Percentiles rank a stretch among this genome's conserved stretches.
phyloP scores from a whole-genome alignment of 306 rosid species.

The Adenanthera pavonina region DNA sequence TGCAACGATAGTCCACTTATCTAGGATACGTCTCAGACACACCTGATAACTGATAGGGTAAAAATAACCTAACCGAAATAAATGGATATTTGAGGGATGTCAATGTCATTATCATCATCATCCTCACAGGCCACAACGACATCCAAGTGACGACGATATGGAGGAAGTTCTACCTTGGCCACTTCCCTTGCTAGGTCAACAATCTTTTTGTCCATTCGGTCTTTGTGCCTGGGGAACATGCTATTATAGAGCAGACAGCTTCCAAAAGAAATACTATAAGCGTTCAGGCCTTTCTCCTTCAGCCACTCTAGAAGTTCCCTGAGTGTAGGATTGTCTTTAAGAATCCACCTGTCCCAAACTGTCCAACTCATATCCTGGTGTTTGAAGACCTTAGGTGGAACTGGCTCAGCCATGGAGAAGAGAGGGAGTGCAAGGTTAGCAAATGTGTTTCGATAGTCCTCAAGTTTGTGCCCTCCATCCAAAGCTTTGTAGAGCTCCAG shows the following conservation, averaged over 20 bases:
- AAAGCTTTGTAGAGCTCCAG: slow-evolving; percentile 89
- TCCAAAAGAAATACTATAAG: slow-evolving; percentile 87
- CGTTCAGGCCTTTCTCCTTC: slow-evolving; percentile 71
- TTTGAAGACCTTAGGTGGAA: slow-evolving; percentile 80
- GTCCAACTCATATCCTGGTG: slow-evolving; percentile 88
- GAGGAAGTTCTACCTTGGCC: slow-evolving; percentile 74
- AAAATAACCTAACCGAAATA: slow-evolving; percentile 73
- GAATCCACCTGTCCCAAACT: slow-evolving; percentile 96
- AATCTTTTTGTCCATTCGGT: slow-evolving; percentile 77
- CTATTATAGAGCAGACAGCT: slow-evolving; percentile 80
- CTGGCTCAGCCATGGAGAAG: slow-evolving; percentile 94
- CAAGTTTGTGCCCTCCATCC: slow-evolving; percentile 82
- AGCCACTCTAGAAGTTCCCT: slow-evolving; percentile 79
- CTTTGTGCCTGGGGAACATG: slow-evolving; percentile 76
- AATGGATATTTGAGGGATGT: slow-evolving; percentile 84
- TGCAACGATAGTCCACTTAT: slow-evolving; percentile 36
- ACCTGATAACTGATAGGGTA: slow-evolving; percentile 24
- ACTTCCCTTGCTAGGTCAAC: slow-evolving; percentile 85
- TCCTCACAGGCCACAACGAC: slow-evolving; percentile 97
- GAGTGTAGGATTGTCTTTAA: slow-evolving; percentile 77
- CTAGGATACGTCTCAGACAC: slow-evolving; percentile 37
- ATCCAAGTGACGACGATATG: slow-evolving; percentile 78
- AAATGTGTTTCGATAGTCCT: slow-evolving; percentile 90
- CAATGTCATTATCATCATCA: slow-evolving; percentile 87
- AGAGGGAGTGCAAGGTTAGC: slow-evolving; percentile 88